Base-by-base conservation (phyloP, 495 filamentous ascomycete genomes). In the Aspergillus carlsbadensis region DNA sequence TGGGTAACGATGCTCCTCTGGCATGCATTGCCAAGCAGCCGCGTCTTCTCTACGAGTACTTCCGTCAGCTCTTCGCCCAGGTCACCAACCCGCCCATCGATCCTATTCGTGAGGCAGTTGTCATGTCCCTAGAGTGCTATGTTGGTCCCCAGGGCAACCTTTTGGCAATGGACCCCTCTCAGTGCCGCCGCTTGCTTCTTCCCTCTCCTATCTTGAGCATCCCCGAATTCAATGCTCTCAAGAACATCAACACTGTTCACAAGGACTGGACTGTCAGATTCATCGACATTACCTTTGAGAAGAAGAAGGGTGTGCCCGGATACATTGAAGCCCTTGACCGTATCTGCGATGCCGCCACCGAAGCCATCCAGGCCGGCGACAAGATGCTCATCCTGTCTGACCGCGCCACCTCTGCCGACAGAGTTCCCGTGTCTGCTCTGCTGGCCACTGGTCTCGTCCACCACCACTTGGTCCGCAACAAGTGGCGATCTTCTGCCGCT, bases 31-130 rank as follows among this genome's bases (percentile, higher is more conserved):
- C 94, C 26, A 82, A 86, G 45, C 88, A 94, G 52, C 93, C 94
- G 52, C 91, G 93, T 63, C 79, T 98, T 52, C 84, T 98, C 37
- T 96, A 90, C 69, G 94, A 99, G 71, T 99, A 99, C 73, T 99
- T 98, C 87, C 87, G 95, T 29, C 91, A 99, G 77, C 87, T 99
- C 29, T 99, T 99, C 69, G 94, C 94, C 8, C 94, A 99, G 78
- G 94, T 99, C 71, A 99, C 94, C 34, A 99, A 99, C 69, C 94
- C 94, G 54, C 94, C 94, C 6, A 99, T 99, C 69, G 94, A 99
- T 66, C 94, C 94, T 6, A 99, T 99, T 64, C 84, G 94, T 73
- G 94, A 99, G 77, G 94, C 94, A 15, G 94, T 98, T 57, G 94
- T 99, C 69, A 99, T 99, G 94, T 98, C 95, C 43, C 75, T 98